Evolutionary conservation across 2,329 filamentous ascomycete species (phyloP), one percentile per base, ranked within the genome.

Genomic region (Cladorrhinum sp.): DNA sequence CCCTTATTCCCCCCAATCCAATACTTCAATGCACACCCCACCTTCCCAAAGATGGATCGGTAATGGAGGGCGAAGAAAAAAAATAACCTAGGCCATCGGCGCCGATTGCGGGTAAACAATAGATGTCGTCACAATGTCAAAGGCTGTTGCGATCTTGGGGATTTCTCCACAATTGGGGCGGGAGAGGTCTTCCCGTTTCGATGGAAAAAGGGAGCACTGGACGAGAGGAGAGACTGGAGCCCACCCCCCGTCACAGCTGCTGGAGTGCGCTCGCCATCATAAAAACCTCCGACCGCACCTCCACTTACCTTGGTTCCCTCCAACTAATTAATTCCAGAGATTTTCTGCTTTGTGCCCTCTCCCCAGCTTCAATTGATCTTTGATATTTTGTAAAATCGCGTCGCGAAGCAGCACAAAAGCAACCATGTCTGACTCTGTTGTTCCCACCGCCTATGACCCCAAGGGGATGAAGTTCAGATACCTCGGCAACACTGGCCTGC

Each of bases 401-500:
- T 23, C 18, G 32, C 3, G 12, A 36, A 16, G 9, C 16, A 50
- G 29, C 24, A 24, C 32, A 59, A 27, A 36, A 29, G 41, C 32
- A 57, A 62, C 45, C 54, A 69, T 69, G 67, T 55, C 67, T 13
- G 24, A 53, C 8, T 59, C 63, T 5, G 41, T 63, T 22, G 68
- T 69, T 18, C 58, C 61, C 23, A 68, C 63, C 27, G 67, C 67
- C 61, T 69, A 69, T 57, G 65, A 69, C 10, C 68, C 67, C 61
- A 68, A 69, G 66, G 75, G 77, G 62, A 91, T 90, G 88, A 79
- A 87, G 69, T 91, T 91, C 75, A 85, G 89, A 68, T 86, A 85
- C 75, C 80, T 91, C 12, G 89, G 89, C 68, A 83, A 83, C 54
- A 88, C 87, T 16, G 89, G 89, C 57, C 81, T 92, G 18, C 85